Evolutionary conservation across 257 asterid species (phyloP).

Genomic region (Lycium barbarum): DNA sequence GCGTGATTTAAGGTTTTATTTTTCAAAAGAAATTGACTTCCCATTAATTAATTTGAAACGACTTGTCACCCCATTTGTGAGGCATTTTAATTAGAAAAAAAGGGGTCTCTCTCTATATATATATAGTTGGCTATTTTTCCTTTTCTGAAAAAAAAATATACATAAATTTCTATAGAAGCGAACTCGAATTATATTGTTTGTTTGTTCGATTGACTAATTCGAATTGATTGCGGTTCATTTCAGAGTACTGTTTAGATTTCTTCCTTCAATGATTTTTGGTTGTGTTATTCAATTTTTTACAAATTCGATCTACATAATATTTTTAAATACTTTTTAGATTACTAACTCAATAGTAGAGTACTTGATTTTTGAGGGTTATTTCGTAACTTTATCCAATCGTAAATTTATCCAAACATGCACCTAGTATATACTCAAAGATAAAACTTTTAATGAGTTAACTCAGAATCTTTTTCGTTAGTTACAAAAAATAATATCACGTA

Average conservation of each 20-base stretch:
- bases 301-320: neutral
- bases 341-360: no score
- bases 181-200: neutral
- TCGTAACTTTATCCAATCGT: no score
- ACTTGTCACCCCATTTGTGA: neutral
- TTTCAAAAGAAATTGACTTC: neutral
- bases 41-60: neutral
- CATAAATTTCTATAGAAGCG: no score
- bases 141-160: neutral
- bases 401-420: no score
- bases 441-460: neutral
- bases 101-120: neutral
- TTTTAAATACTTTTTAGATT: neutral
- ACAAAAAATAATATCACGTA: neutral
- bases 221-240: neutral
- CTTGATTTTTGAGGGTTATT: no score
- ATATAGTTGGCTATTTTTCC: neutral
- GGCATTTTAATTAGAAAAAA: neutral
- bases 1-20: slow-evolving; percentile 11
- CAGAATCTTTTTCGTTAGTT: neutral
- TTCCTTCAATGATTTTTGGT: neutral
- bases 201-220: neutral
- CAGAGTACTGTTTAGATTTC: neutral
- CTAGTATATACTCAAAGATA: neutral
- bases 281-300: neutral